Evolutionary conservation across 169 alveolate genomes (phyloP).

Genomic region (Cryptosporidium ubiquitum): DNA sequence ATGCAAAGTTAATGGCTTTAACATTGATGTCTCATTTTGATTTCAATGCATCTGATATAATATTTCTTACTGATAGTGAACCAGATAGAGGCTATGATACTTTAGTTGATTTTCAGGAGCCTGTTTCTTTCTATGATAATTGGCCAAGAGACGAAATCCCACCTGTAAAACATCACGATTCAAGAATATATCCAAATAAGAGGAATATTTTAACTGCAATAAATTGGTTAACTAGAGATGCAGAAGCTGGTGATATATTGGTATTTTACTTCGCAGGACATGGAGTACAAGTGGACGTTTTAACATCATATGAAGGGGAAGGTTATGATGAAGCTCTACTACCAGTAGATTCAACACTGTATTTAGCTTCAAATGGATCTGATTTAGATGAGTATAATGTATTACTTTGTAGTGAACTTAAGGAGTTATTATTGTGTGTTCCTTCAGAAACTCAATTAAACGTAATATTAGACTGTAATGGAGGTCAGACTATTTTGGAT

Average conservation of each 20-base stretch:
- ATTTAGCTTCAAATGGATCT: slow-evolving; percentile 65
- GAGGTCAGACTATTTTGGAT: slow-evolving; percentile 90
- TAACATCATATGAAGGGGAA: slow-evolving; percentile 93
- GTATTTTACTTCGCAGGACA: slow-evolving; percentile 91
- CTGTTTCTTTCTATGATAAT: slow-evolving; percentile 77
- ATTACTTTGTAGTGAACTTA: slow-evolving; percentile 83
- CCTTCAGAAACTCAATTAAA: slow-evolving; percentile 81
- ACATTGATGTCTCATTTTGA: slow-evolving; percentile 84
- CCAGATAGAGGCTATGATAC: slow-evolving; percentile 79
- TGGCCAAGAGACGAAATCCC: slow-evolving; percentile 80
- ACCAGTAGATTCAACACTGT: slow-evolving; percentile 84
- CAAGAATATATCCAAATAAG: slow-evolving; percentile 82
- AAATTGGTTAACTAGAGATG: slow-evolving; percentile 87
- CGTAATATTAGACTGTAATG: slow-evolving; percentile 87
- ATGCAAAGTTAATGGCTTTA: slow-evolving; percentile 87
- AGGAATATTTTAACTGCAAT: slow-evolving; percentile 85
- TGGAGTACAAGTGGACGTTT: slow-evolving; percentile 89
- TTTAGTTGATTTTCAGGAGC: slow-evolving; percentile 56
- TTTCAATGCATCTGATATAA: slow-evolving; percentile 83
- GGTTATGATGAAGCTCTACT: slow-evolving; percentile 92
- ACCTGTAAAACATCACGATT: slow-evolving; percentile 75
- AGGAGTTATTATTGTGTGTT: slow-evolving; percentile 79
- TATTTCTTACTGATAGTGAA: slow-evolving; percentile 84
- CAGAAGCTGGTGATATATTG: slow-evolving; percentile 83
- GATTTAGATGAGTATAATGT: slow-evolving; percentile 82